Percentiles rank a stretch among this genome's conserved stretches.
Evolutionary conservation across 257 asterid genomes (phyloP).

Genomic region (Primulina eburnea): DNA sequence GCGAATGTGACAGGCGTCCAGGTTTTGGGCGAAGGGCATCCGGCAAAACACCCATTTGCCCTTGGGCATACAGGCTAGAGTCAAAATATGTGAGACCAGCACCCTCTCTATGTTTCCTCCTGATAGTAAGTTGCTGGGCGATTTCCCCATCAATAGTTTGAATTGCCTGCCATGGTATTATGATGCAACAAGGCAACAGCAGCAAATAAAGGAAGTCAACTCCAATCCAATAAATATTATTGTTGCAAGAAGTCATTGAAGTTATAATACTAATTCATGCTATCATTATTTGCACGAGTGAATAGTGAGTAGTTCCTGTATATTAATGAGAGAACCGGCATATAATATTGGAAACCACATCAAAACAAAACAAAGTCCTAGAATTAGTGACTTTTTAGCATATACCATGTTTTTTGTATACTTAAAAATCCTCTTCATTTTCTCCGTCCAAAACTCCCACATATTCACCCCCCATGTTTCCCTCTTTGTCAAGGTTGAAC

Average conservation of each 20-base stretch:
- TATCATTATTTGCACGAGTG: background rate
- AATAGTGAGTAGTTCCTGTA: background rate
- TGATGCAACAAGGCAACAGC: conserved; percentile 5
- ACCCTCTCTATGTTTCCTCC: conserved; percentile 83
- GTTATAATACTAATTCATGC: background rate
- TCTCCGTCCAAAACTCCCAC: background rate
- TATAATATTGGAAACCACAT: background rate
- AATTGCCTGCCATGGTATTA: conserved; percentile 57
- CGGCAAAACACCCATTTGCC: conserved; percentile 73
- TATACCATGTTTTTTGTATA: background rate
- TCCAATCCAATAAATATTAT: background rate
- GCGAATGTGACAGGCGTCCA: conserved; percentile 83
- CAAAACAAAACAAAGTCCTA: background rate
- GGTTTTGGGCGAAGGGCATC: conserved; percentile 98
- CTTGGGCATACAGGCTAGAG: conserved; percentile 60
- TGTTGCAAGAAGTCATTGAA: background rate
- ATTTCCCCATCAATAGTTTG: conserved; percentile 91
- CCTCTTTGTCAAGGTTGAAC: background rate
- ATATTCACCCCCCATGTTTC: background rate
- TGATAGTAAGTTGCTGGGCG: conserved; percentile 64
- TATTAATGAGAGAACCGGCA: conserved; percentile 11
- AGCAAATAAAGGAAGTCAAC: conserved; percentile 3
- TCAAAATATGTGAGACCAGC: conserved; percentile 72
- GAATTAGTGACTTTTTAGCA: background rate
- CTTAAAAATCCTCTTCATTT: background rate